Evolutionary conservation across 192 early-diverging fungal species (phyloP), one percentile per base, ranked within the genome.

Genomic region (Rhizoclosmatium sp.): DNA sequence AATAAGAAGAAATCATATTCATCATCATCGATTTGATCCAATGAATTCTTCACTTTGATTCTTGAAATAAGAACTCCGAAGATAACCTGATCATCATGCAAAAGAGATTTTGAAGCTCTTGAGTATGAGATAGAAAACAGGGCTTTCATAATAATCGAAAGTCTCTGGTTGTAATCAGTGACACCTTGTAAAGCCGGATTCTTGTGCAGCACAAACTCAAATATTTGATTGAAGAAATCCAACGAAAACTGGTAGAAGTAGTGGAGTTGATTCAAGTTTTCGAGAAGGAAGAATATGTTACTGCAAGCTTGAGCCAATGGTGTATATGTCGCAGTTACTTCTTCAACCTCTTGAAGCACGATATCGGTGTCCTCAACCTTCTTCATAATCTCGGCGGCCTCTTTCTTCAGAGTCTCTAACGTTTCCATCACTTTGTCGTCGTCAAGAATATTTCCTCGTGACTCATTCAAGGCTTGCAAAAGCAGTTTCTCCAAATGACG

Each of bases 201-300:
- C 88, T 89, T 84, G 80, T 95, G 93, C 10, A 99, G 88, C 0
- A 96, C 92, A 68, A 82, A 89, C 77, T 93, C 85, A 88, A 99
- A 99, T 56, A 99, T 96, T 65, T 92, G 90, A 65, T 94, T 90
- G 85, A 99, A 99, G 84, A 96, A 99, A 81, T 94, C 95, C 44
- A 99, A 91, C 31, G 98, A 98, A 87, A 99, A 98, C 87, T 98
- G 97, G 85, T 99, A 99, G 85, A 98, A 99, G 80, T 94, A 92
- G 77, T 99, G 89, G 59, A 99, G 81, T 51, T 89, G 83, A 66
- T 93, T 87, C 51, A 99, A 87, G 75, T 97, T 96, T 76, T 99
- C 98, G 87, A 99, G 92, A n/a, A 92, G 90, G 86, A 99, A 99
- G 89, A 95, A 99, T 58, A 99, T 92, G 2, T 94, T 92, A 71